A percentile compares a stretch with the other conserved stretches of the same genome.
These are phyloP conservation scores for Ilyonectria robusta DNA, from an alignment of 2,329 filamentous ascomycete genomes.

Conservation along the genomic window DNA sequence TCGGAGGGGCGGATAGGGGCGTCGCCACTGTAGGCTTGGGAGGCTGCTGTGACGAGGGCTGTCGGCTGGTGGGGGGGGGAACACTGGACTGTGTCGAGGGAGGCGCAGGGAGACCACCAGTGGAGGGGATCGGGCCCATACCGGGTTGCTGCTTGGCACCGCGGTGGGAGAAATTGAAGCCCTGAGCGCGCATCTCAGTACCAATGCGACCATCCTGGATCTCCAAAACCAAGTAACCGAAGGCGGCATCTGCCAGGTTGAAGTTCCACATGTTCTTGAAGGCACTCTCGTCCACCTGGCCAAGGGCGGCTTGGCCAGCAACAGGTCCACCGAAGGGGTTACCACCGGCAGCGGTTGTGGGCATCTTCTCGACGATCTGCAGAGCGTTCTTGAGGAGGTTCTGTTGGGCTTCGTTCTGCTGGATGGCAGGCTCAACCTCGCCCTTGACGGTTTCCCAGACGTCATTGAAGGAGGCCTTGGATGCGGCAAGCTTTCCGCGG, in stretches of 20 bases:
- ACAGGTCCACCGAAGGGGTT: constrained; percentile 95
- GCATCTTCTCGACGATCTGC: constrained; percentile 98
- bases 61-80: constrained; percentile 53
- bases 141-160: constrained; percentile 80
- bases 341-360: constrained; percentile 91
- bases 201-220: constrained; percentile 96
- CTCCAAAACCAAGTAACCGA: constrained; percentile 95
- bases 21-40: constrained; percentile 59
- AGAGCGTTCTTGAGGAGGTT: constrained; percentile 92
- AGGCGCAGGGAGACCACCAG: constrained; percentile 53
- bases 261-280: constrained; percentile 99
- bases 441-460: constrained; percentile 99
- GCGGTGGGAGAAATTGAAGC: constrained; percentile 98
- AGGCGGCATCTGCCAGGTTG: constrained; percentile 96
- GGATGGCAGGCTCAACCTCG: constrained; percentile 94
- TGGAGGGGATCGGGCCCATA: constrained; percentile 46
- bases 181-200: constrained; percentile 98
- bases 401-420: constrained; percentile 94
- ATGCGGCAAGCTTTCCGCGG: constrained; percentile 96
- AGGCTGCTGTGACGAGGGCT: constrained; percentile 56
- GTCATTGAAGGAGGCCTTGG: constrained; percentile 98
- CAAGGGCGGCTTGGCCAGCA: constrained; percentile 78
- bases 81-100: constrained; percentile 54
- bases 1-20: constrained; percentile 53
- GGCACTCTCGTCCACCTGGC: constrained; percentile 96